phyloP scores from a whole-genome alignment of 2,329 filamentous ascomycete species.

The Pseudocercospora cruenta region DNA sequence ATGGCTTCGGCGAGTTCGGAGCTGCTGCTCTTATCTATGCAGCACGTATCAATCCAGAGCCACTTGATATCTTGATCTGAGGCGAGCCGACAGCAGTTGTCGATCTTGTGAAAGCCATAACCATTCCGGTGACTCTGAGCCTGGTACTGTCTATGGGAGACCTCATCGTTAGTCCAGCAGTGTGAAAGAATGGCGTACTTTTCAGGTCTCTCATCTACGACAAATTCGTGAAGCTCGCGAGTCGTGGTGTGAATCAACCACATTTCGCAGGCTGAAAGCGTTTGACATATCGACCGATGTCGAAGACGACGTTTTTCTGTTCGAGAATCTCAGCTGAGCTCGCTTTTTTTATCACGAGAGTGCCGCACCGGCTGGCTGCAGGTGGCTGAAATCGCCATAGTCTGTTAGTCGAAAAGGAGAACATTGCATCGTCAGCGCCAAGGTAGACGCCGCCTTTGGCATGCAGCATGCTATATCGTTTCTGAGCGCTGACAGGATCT shows the following conservation, averaged over 20 bases:
- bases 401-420: background rate
- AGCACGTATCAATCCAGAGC: background rate
- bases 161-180: slow-evolving; percentile 15
- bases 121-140: background rate
- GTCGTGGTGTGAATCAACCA: slow-evolving; percentile 12
- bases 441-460: background rate
- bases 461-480: background rate
- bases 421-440: background rate
- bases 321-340: background rate
- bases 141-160: background rate
- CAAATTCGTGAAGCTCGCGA: slow-evolving; percentile 18
- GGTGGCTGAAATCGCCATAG: background rate
- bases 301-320: background rate
- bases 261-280: background rate
- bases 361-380: background rate
- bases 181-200: slow-evolving; percentile 24
- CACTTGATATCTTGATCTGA: background rate
- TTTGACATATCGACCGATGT: background rate
- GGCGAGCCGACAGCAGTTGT: background rate
- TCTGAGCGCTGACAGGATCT: background rate
- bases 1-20: background rate
- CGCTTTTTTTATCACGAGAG: background rate
- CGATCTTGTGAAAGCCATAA: background rate
- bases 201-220: slow-evolving; percentile 6
- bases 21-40: background rate